phyloP scores from a whole-genome alignment of 176 grass and related monocot genomes.

The Elaeis guineensis region DNA sequence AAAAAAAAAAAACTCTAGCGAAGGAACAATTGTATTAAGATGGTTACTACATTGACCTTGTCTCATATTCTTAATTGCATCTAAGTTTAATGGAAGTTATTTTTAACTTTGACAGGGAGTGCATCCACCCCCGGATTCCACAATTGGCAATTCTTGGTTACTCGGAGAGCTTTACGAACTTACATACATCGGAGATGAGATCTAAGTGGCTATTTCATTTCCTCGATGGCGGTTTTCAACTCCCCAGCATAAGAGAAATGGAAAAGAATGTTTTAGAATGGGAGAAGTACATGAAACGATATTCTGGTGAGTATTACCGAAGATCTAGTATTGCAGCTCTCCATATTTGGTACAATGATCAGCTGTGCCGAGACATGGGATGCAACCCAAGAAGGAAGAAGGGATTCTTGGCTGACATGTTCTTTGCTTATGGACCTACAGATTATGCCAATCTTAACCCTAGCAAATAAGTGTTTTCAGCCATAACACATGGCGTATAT shows the following conservation, averaged over 20 bases:
- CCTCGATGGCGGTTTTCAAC: slow-evolving; percentile 33
- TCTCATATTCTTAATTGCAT: background rate
- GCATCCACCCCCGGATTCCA: slow-evolving; percentile 66
- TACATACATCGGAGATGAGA: slow-evolving; percentile 60
- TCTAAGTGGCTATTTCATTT: slow-evolving; percentile 64
- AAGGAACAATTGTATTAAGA: too few species aligned
- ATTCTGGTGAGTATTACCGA: slow-evolving; percentile 41
- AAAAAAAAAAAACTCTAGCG: too few species aligned
- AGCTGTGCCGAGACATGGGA: slow-evolving; percentile 67
- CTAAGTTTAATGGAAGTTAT: background rate
- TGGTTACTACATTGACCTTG: too few species aligned
- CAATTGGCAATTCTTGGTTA: slow-evolving; percentile 74
- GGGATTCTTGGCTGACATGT: slow-evolving; percentile 57
- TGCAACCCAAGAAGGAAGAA: slow-evolving; percentile 70
- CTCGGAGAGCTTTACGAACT: slow-evolving; percentile 53
- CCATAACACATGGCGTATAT: too few species aligned
- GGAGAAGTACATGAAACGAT: slow-evolving; percentile 53
- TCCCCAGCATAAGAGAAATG: slow-evolving; percentile 70
- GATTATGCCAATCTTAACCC: slow-evolving; percentile 48
- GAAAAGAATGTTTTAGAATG: slow-evolving; percentile 60
- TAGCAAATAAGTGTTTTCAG: too few species aligned
- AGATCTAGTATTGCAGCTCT: slow-evolving; percentile 51
- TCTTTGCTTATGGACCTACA: slow-evolving; percentile 50
- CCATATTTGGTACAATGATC: slow-evolving; percentile 80
- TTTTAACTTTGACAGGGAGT: slow-evolving; percentile 37